These are phyloP conservation scores for Sergeia podlipaevii DNA, from an alignment of 208 protist species.

Conservation along the genomic window DNA sequence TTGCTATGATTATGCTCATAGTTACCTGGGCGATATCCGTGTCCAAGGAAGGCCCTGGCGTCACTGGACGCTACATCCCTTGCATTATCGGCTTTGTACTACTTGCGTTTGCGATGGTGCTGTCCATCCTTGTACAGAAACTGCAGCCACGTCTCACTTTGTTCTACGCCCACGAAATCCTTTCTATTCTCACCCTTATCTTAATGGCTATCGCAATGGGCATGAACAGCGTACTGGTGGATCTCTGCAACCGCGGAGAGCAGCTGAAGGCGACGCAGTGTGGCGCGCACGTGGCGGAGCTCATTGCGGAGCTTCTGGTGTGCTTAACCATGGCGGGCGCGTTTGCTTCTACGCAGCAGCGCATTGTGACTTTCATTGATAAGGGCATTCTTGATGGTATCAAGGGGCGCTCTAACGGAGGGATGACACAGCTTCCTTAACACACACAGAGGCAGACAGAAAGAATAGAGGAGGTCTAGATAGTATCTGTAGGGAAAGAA, in stretches of 20 bases:
- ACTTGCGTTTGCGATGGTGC: constrained; percentile 39
- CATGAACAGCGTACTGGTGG: constrained; percentile 74
- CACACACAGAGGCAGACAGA: background rate
- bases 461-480: constrained; percentile 4
- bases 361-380: constrained; percentile 81
- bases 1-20: constrained; percentile 67
- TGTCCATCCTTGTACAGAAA: constrained; percentile 54
- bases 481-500: too few species aligned
- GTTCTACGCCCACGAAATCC: constrained; percentile 66
- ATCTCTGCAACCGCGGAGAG: constrained; percentile 48
- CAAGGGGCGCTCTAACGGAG: constrained; percentile 64
- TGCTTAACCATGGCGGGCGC: constrained; percentile 56
- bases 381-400: constrained; percentile 86
- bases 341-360: constrained; percentile 78
- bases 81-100: constrained; percentile 66
- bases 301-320: constrained; percentile 60
- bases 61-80: constrained; percentile 44
- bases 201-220: constrained; percentile 69
- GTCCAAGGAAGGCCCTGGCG: constrained; percentile 35
- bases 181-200: constrained; percentile 61
- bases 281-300: constrained; percentile 53
- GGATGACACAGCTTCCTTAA: constrained; percentile 70
- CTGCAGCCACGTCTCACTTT: constrained; percentile 54
- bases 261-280: constrained; percentile 31
- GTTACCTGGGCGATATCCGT: constrained; percentile 55